These are phyloP conservation scores for Alloteropsis semialata DNA, from an alignment of 176 grass and related monocot genomes.

Conservation along the genomic window DNA sequence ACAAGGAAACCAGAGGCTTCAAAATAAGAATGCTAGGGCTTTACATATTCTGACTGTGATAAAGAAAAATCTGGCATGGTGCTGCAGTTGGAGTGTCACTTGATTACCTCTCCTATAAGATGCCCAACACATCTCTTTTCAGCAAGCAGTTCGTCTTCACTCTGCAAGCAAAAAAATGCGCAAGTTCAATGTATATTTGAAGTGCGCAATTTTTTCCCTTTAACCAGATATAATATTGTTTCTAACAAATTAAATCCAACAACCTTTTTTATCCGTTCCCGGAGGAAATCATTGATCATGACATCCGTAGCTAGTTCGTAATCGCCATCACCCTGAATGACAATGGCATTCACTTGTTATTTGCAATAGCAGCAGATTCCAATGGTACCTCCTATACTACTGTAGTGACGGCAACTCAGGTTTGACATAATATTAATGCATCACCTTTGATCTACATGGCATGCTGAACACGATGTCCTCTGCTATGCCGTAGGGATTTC, in stretches of 20 bases:
- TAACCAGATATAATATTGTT: background rate
- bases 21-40: background rate
- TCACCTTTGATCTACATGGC: constrained; percentile 92
- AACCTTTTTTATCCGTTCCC: constrained; percentile 86
- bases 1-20: background rate
- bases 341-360: background rate
- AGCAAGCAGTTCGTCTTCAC: constrained; percentile 81
- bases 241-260: background rate
- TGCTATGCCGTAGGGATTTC: constrained; percentile 87
- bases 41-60: too few relatives aligned
- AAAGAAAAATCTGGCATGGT: too few relatives aligned
- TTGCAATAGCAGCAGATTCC: background rate
- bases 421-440: background rate
- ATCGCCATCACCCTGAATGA: constrained; percentile 63
- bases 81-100: background rate
- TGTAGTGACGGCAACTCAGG: background rate
- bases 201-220: background rate
- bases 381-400: background rate
- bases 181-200: background rate
- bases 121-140: constrained; percentile 92
- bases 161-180: constrained; percentile 41
- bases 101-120: constrained; percentile 82
- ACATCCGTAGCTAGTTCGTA: constrained; percentile 83
- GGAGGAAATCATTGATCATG: constrained; percentile 72
- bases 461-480: constrained; percentile 95